Evolutionary conservation across 805 yeast species (phyloP), one percentile per base, ranked within the genome.

Genomic region (Pachysolen tannophilus): DNA sequence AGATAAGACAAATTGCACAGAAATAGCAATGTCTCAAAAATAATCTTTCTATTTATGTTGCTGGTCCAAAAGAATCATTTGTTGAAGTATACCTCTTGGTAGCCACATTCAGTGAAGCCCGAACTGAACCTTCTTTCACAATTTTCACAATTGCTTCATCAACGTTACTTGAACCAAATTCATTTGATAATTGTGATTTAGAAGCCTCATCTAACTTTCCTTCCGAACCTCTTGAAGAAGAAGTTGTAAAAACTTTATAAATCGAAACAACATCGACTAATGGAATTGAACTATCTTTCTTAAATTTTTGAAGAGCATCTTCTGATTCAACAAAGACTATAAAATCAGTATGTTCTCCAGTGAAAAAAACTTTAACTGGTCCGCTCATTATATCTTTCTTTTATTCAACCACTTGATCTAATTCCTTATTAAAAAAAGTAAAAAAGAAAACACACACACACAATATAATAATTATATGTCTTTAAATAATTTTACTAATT

Each of bases 191-290:
- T 40, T 78, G 82, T 14, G 64, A 60, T 37, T 73, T 69, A 6
- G 90, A 79, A 2, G 90, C 94, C 47, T 73, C 78, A 34, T 79
- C 83, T 18, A 82, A 52, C 7, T 69, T 66, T 38, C 95, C 95
- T 46, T 75, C 82, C 3, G 75, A 60, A 21, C 94, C 95, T 27
- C 60, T 61, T 30, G 83, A 81, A 17, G 63, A 64, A 41, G 68
- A 67, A 37, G 74, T 71, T 16, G 71, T 65, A 51, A 67, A 86
- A n/a, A 85, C 67, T 47, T 79, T 72, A 61, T 72, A 82, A 7
- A 69, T 63, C 0, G 79, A 78, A 1, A 82, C 76, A 4, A 81
- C 69, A 27, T 73, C 77, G 9, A 75, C 61, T 38, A 80, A 60
- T 16, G 90, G 79, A 15, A 75, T 55, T 10, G 75, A 58, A 39